phyloP scores from a whole-genome alignment of 1,284 basidiomycete genomes.

The Entoloma clypeatum region DNA sequence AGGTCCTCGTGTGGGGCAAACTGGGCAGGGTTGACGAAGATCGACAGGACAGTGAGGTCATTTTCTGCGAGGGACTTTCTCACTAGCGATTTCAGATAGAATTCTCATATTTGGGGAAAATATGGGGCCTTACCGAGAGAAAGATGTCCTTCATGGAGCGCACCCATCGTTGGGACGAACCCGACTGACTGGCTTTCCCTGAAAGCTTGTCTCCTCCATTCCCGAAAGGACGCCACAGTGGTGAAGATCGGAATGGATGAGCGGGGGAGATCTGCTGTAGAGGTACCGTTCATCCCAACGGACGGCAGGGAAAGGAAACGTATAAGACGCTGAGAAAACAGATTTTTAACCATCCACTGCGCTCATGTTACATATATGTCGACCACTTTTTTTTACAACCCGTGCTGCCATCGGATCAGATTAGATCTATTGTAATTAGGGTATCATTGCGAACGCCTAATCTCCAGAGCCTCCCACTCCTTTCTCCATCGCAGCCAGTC shows the following conservation, averaged over 20 bases:
- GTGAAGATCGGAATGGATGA: conserved; percentile 76
- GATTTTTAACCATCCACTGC: no score
- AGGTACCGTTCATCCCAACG: conserved; percentile 9
- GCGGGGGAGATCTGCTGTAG: conserved; percentile 30
- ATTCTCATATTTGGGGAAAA: neutral
- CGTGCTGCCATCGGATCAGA: neutral
- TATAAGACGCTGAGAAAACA: no score
- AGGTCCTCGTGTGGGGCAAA: conserved; percentile 97
- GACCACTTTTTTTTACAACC: neutral
- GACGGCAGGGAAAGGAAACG: neutral
- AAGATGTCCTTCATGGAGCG: conserved; percentile 90
- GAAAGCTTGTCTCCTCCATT: conserved; percentile 73
- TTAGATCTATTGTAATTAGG: conserved; percentile 11
- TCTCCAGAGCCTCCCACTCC: conserved; percentile 36
- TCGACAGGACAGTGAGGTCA: conserved; percentile 87
- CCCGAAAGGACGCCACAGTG: conserved; percentile 64
- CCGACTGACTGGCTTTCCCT: conserved; percentile 71
- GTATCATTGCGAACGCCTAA: conserved; percentile 15
- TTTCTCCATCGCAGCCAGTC: conserved; percentile 63
- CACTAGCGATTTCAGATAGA: conserved; percentile 37
- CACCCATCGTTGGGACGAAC: conserved; percentile 97
- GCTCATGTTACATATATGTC: no score
- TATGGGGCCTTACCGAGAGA: conserved; percentile 63
- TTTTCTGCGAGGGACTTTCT: conserved; percentile 72
- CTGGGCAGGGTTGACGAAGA: conserved; percentile 98